phyloP scores from a whole-genome alignment of 169 alveolate genomes.

The Cryptosporidium baileyi region DNA sequence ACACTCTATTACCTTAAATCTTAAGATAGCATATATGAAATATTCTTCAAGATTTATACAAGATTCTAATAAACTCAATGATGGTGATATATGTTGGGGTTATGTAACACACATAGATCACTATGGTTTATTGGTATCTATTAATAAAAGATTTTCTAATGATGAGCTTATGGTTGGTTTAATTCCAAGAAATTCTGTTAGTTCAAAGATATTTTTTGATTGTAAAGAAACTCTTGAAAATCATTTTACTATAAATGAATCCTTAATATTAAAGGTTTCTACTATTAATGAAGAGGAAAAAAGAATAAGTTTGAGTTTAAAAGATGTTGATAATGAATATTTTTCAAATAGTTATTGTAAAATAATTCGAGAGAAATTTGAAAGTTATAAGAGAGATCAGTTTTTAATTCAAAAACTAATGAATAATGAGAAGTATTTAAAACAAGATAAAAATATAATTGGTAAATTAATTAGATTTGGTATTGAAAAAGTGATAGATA shows the following conservation, averaged over 20 bases:
- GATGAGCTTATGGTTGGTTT: background rate
- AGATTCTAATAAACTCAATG: background rate
- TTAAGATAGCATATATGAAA: background rate
- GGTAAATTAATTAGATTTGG: background rate
- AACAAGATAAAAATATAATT: background rate
- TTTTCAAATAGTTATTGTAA: background rate
- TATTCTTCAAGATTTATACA: background rate
- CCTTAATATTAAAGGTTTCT: slow-evolving; percentile 8
- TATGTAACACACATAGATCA: slow-evolving; percentile 33
- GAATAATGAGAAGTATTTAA: too few relatives aligned
- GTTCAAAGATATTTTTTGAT: slow-evolving; percentile 27
- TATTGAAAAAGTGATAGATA: background rate
- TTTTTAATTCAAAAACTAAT: background rate
- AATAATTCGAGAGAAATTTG: background rate
- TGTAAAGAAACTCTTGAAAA: background rate
- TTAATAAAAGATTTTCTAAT: background rate
- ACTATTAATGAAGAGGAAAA: slow-evolving; percentile 1
- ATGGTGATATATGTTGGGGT: background rate
- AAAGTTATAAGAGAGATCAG: background rate
- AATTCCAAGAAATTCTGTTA: slow-evolving; percentile 27
- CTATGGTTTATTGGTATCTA: slow-evolving; percentile 34
- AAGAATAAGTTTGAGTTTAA: slow-evolving; percentile 6
- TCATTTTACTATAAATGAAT: slow-evolving; percentile 23
- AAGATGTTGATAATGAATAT: background rate
- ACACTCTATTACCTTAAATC: background rate